Evolutionary conservation across 805 yeast genomes (phyloP).

Genomic region (Saccharomycopsis oosterbeekiorum): DNA sequence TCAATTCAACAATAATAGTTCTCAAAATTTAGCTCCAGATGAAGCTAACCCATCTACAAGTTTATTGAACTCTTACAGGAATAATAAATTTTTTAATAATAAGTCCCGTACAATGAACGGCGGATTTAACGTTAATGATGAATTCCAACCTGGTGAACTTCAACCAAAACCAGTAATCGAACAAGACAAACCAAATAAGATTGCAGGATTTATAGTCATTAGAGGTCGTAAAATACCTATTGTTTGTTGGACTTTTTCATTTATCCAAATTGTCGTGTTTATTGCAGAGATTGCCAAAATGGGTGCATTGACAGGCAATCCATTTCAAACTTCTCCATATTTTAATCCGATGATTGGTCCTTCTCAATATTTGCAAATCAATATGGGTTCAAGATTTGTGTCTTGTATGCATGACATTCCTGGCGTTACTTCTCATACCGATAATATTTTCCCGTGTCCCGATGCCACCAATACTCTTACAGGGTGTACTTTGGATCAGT

Average conservation of each 20-base stretch:
- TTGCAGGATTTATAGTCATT: slow-evolving; percentile 11
- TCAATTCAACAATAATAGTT: slow-evolving; percentile 9
- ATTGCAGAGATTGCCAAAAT: slow-evolving; percentile 49
- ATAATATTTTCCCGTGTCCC: slow-evolving; percentile 53
- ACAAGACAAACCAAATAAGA: slow-evolving; percentile 6
- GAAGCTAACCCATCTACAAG: slow-evolving; percentile 11
- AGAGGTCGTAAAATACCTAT: slow-evolving; percentile 17
- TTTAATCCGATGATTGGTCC: slow-evolving; percentile 79
- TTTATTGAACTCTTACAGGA: slow-evolving; percentile 14
- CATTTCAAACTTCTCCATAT: slow-evolving; percentile 58
- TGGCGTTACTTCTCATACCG: slow-evolving; percentile 38
- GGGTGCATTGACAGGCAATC: slow-evolving; percentile 51
- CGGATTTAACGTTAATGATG: slow-evolving; percentile 16
- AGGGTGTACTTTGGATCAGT: slow-evolving; percentile 44
- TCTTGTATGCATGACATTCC: slow-evolving; percentile 56
- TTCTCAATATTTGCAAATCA: slow-evolving; percentile 52
- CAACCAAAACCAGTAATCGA: slow-evolving; percentile 10
- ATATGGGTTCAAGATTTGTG: slow-evolving; percentile 60
- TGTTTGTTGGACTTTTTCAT: slow-evolving; percentile 26
- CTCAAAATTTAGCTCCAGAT: slow-evolving; percentile 5
- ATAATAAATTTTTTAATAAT: slow-evolving; percentile 16
- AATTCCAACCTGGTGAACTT: slow-evolving; percentile 15
- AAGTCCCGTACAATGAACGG: slow-evolving; percentile 12
- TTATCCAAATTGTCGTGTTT: slow-evolving; percentile 45
- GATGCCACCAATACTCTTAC: slow-evolving; percentile 48